Base-by-base conservation (phyloP, 2,329 filamentous ascomycete species). In the Pyricularia sp. region DNA sequence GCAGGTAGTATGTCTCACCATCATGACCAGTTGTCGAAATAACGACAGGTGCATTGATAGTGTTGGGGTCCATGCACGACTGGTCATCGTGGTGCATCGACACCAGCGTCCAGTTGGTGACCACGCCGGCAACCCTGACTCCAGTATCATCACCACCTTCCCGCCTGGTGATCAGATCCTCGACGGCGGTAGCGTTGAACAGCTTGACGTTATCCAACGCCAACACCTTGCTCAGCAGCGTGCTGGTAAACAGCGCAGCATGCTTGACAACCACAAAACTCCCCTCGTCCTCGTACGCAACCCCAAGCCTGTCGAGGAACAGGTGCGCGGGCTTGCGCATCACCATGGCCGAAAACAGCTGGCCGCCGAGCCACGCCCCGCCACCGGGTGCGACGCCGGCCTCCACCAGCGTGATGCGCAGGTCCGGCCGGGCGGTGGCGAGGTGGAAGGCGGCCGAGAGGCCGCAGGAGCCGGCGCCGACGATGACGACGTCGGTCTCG, bases 11-110 rank as follows among this genome's bases (percentile, higher is more conserved):
- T n/a, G n/a, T n/a, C 72, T 67, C 30, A 65, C 87, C 94, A 73
- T 97, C 93, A 75, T 97, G 93, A 67, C 93, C 94, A 0, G 93
- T 97, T 28, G 93, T 97, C 69, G 90, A 93, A 82, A 97, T 91
- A 76, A 97, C 84, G 70, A 97, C 80, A 1, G 93, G 93, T 0
- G 93, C 92, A 77, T 97, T 97, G 86, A 97, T 97, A 75, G 93
- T 97, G 87, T 95, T 97, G 73, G 93, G 93, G 79, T 97, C 94
- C 93, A 97, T 97, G 90, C 93, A 97, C 71, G 88, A 92, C 82
- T 97, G 93, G 78, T 94, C 91, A 77, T 93, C 91, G 79, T 94
- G 91, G 79, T 94, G 90, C 84, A 94, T 91, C 63, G 90, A 88
- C 66, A 97, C 93, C 30, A 97, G 86, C 0, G 93, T 97, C 93